Evolutionary conservation across 1,139 yeast genomes (phyloP).

Genomic region (Debaryomycetaceae sp.): DNA sequence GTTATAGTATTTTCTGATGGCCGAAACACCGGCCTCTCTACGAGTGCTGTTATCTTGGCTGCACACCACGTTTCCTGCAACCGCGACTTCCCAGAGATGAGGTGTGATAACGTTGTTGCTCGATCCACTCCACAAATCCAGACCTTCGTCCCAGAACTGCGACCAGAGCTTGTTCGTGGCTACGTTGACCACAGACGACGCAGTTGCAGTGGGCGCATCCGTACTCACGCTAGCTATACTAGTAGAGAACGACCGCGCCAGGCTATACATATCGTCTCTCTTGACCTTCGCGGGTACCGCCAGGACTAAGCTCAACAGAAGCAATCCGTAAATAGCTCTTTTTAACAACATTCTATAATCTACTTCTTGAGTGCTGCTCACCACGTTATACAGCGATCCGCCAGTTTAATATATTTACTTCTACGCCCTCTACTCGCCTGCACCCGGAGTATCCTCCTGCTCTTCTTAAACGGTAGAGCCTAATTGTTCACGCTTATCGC

Average conservation of each 20-base stretch:
- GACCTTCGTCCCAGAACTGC: constrained; percentile 13
- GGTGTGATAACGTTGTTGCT: constrained; percentile 11
- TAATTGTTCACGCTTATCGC: constrained; percentile 1
- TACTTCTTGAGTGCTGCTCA: not conserved
- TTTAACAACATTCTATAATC: not conserved
- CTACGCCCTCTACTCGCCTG: too few relatives aligned
- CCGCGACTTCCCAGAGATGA: constrained; percentile 24
- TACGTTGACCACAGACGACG: constrained; percentile 9
- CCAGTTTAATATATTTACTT: too few relatives aligned
- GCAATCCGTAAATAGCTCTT: not conserved
- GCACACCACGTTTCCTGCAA: constrained; percentile 16
- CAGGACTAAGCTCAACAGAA: not conserved
- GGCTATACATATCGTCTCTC: not conserved
- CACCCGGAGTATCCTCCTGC: too few relatives aligned
- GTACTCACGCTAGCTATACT: constrained; percentile 14
- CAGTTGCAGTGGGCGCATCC: constrained; percentile 9
- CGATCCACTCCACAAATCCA: constrained; percentile 11
- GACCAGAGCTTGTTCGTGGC: constrained; percentile 12
- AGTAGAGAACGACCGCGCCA: constrained; percentile 10
- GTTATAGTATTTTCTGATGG: constrained; percentile 13
- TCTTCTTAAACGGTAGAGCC: not conserved
- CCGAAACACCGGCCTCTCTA: not conserved
- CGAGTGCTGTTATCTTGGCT: constrained; percentile 5
- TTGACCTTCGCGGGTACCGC: constrained; percentile 1
- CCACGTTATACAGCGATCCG: too few relatives aligned